Percentiles rank a stretch among this genome's conserved stretches.
These are phyloP conservation scores for Passalora sequoiae DNA, from an alignment of 2,329 filamentous ascomycete species.

Conservation along the genomic window DNA sequence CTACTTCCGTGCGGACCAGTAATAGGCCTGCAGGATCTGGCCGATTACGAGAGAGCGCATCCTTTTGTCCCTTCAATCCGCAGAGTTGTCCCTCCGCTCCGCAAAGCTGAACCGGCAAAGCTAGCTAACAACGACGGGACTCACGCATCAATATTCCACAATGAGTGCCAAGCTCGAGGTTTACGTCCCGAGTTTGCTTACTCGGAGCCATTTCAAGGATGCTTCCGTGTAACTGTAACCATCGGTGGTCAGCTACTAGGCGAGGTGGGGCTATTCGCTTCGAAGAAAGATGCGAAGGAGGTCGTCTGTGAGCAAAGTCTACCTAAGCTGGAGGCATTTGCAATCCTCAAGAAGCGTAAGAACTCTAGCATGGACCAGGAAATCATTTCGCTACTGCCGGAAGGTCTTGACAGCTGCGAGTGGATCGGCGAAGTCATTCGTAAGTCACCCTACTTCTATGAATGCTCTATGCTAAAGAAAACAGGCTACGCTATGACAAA, in stretches of 20 bases:
- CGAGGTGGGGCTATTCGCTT: constrained; percentile 29
- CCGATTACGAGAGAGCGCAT: constrained; percentile 20
- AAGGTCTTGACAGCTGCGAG: constrained; percentile 27
- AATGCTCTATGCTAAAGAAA: constrained; percentile 5
- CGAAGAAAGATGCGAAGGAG: constrained; percentile 43
- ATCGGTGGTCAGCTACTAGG: constrained; percentile 19
- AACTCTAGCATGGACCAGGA: constrained; percentile 3
- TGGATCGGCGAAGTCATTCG: constrained; percentile 38
- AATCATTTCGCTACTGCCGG: constrained; percentile 3
- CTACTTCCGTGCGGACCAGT: not conserved
- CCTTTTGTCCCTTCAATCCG: constrained; percentile 18
- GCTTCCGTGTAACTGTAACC: constrained; percentile 15
- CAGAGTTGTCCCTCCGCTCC: constrained; percentile 4
- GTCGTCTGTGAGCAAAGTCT: constrained; percentile 34
- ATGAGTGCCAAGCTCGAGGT: constrained; percentile 18
- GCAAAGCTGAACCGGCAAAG: constrained; percentile 5
- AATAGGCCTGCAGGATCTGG: constrained; percentile 17
- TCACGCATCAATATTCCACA: constrained; percentile 13
- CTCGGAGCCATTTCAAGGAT: constrained; percentile 10
- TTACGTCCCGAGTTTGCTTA: constrained; percentile 14
- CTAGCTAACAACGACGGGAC: constrained; percentile 10
- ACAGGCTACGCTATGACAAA: constrained; percentile 24
- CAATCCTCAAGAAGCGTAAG: constrained; percentile 26
- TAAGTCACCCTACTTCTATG: constrained; percentile 5
- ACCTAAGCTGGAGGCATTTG: constrained; percentile 28